Evolutionary conservation across 108 stramenopile species (phyloP).

Genomic region (Skeletonema potamos): DNA sequence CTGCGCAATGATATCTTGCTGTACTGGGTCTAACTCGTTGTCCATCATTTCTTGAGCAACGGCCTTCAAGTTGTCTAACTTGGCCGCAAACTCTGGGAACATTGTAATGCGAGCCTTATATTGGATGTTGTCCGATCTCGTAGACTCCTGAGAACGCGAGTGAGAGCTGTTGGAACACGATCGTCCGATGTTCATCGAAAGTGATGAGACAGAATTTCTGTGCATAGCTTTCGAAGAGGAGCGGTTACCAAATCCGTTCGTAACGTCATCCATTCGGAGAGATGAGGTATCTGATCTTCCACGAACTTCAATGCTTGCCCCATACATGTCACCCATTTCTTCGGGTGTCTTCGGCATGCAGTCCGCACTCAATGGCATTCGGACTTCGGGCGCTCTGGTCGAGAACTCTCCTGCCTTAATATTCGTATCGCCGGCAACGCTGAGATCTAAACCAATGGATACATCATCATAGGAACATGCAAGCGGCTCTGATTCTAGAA

Average conservation of each 20-base stretch:
- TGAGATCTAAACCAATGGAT: constrained; percentile 71
- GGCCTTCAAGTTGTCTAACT: constrained; percentile 78
- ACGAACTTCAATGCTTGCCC: constrained; percentile 22
- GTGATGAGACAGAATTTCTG: constrained; percentile 24
- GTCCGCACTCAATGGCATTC: constrained; percentile 7
- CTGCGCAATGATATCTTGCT: constrained; percentile 82
- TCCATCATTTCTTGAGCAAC: constrained; percentile 86
- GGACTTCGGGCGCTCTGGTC: neutral
- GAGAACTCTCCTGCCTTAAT: constrained; percentile 3
- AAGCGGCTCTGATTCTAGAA: constrained; percentile 64
- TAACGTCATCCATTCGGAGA: neutral
- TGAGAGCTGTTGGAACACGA: constrained; percentile 23
- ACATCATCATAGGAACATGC: constrained; percentile 34
- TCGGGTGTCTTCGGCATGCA: constrained; percentile 16
- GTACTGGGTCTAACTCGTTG: constrained; percentile 68
- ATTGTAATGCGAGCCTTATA: constrained; percentile 78
- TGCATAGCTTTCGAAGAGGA: neutral
- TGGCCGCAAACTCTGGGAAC: constrained; percentile 78
- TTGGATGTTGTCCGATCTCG: constrained; percentile 29
- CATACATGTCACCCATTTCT: constrained; percentile 19
- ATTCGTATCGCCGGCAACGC: constrained; percentile 19
- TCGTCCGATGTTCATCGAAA: constrained; percentile 20
- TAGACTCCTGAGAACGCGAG: constrained; percentile 2
- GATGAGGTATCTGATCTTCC: constrained; percentile 1
- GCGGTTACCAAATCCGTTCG: neutral